Evolutionary conservation across 257 asterid species (phyloP).

Genomic region (Eucommia ulmoides): DNA sequence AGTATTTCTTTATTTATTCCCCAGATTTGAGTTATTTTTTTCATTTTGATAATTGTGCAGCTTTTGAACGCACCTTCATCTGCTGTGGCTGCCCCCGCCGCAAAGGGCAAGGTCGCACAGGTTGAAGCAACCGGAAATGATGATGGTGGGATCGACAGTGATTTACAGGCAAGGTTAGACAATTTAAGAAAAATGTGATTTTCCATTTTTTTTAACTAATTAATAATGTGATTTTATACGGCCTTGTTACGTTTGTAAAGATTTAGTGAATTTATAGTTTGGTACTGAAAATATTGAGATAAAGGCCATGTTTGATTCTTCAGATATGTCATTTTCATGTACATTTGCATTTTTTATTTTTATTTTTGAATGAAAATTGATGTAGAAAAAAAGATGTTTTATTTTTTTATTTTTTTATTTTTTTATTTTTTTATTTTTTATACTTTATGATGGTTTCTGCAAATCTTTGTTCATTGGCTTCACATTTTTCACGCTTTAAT

Average conservation of each 20-base stretch:
- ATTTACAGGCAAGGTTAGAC: slow-evolving; percentile 97
- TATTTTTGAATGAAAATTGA: no score
- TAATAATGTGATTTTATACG: slow-evolving; percentile 12
- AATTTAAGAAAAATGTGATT: slow-evolving; percentile 82
- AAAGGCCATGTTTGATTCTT: no score
- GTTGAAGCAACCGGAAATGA: slow-evolving; percentile 80
- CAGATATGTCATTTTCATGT: no score
- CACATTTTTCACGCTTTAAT: no score
- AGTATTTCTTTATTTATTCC: no score
- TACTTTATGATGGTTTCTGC: no score
- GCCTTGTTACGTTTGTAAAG: slow-evolving; percentile 29
- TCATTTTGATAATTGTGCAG: slow-evolving; percentile 25
- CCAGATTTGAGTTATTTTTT: not conserved
- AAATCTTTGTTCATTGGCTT: no score
- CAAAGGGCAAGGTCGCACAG: slow-evolving; percentile 68
- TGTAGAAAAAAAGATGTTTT: no score
- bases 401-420: no score
- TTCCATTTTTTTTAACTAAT: slow-evolving; percentile 11
- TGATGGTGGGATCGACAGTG: slow-evolving; percentile 83
- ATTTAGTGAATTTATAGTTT: slow-evolving; percentile 11
- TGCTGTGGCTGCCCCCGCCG: slow-evolving; percentile 76
- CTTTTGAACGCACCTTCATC: slow-evolving; percentile 90
- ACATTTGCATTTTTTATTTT: no score
- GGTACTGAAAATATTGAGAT: slow-evolving; percentile 15
- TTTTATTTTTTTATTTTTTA: no score